Conservation (phyloP, 2,329 filamentous ascomycete species). For the Camillea tinctor region DNA sequence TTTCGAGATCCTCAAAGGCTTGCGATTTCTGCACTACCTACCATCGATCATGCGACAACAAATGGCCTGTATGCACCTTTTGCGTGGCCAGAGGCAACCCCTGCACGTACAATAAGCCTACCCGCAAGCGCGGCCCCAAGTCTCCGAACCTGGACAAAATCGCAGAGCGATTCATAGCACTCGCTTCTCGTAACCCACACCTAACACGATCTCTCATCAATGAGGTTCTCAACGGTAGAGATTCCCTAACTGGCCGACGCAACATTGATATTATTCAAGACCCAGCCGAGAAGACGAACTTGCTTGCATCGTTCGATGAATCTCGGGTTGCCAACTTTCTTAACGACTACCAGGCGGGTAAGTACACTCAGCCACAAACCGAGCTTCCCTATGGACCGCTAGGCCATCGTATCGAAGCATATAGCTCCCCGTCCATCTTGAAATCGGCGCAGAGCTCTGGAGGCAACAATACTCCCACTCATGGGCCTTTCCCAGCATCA, state of each 20-base stretch:
- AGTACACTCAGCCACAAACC: too few species aligned
- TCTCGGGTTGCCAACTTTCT: background rate
- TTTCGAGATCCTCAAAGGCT: background rate
- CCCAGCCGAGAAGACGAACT: background rate
- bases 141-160: background rate
- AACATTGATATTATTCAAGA: background rate
- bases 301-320: background rate
- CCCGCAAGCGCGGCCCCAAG: background rate
- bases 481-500: too few species aligned
- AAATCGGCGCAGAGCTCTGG: too few species aligned
- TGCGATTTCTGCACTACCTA: background rate
- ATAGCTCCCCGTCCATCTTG: too few species aligned
- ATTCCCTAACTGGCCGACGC: background rate
- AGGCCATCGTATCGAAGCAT: too few species aligned
- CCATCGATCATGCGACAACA: background rate
- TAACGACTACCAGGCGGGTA: background rate
- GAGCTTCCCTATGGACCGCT: too few species aligned
- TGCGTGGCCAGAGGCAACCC: background rate
- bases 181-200: background rate
- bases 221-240: background rate
- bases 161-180: background rate
- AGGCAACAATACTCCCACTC: too few species aligned
- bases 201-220: background rate
- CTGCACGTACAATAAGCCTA: background rate
- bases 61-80: background rate